These are phyloP conservation scores for Naganishia sp. DNA, from an alignment of 1,284 basidiomycete genomes.

Conservation along the genomic window DNA sequence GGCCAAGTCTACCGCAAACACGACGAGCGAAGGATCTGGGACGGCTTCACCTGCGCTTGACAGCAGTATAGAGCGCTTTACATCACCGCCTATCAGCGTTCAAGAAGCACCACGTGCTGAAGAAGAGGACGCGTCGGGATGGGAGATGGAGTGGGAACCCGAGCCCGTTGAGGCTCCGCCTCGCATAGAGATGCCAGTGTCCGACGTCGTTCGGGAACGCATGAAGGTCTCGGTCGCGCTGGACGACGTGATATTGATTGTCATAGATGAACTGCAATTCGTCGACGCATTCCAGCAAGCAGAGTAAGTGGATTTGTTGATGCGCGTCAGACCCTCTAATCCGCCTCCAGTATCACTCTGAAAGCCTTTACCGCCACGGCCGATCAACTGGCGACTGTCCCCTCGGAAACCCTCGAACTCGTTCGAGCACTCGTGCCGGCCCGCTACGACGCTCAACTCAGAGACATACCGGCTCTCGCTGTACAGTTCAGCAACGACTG, in stretches of 20 bases:
- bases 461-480: constrained; percentile 61
- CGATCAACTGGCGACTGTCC: constrained; percentile 37
- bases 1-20: constrained; percentile 5
- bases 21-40: constrained; percentile 6
- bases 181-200: not conserved
- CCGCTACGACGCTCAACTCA: constrained; percentile 61
- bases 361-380: constrained; percentile 33
- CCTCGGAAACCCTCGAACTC: constrained; percentile 72
- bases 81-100: not conserved
- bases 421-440: constrained; percentile 81
- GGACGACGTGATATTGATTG: constrained; percentile 19
- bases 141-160: constrained; percentile 21
- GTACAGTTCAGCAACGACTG: constrained; percentile 89
- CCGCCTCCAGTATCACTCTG: not conserved
- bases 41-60: not conserved
- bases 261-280: constrained; percentile 15
- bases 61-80: not conserved
- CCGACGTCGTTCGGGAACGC: constrained; percentile 6
- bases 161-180: not conserved
- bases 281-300: constrained; percentile 20
- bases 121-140: not conserved
- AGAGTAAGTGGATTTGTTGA: not conserved
- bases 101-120: not conserved
- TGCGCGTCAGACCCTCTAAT: not conserved
- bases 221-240: constrained; percentile 15